Conservation (phyloP, 441 rosid species). For the Oxalis stricta region DNA sequence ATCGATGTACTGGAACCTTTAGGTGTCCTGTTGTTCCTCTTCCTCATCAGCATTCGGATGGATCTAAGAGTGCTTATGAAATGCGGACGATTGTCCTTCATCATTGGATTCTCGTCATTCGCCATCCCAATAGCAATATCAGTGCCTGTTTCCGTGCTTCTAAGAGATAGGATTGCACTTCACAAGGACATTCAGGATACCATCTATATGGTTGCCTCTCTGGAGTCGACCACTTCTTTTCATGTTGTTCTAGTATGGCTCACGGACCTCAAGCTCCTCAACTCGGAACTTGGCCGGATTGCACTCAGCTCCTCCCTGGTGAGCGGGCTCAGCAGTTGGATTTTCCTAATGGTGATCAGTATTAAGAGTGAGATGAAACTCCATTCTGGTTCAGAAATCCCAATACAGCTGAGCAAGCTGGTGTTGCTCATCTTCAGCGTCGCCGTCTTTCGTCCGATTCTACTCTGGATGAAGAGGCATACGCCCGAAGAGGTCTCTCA, state of each 20-base stretch:
- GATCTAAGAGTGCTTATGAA: constrained; percentile 19
- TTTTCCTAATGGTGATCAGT: neutral
- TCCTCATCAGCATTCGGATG: constrained; percentile 22
- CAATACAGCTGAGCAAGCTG: neutral
- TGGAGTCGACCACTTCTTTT: constrained; percentile 1
- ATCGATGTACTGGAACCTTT: constrained; percentile 19
- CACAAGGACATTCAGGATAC: neutral
- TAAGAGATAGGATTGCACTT: neutral
- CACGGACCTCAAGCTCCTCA: constrained; percentile 9
- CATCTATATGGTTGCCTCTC: neutral
- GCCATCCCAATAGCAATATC: constrained; percentile 10
- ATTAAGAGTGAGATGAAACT: no score
- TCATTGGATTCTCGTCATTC: constrained; percentile 26
- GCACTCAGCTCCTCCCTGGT: constrained; percentile 6
- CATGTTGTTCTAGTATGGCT: neutral
- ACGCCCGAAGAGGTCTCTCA: constrained; percentile 5
- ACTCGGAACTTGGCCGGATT: constrained; percentile 10
- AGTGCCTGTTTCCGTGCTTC: neutral
- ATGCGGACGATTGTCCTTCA: constrained; percentile 23
- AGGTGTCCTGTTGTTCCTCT: constrained; percentile 28
- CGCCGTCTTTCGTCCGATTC: constrained; percentile 3
- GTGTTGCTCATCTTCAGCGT: neutral
- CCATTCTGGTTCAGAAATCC: neutral
- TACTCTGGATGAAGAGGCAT: constrained; percentile 2
- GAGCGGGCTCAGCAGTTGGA: neutral